Evolutionary conservation across 176 grass and related monocot genomes (phyloP).

Genomic region (Chloris gayana): DNA sequence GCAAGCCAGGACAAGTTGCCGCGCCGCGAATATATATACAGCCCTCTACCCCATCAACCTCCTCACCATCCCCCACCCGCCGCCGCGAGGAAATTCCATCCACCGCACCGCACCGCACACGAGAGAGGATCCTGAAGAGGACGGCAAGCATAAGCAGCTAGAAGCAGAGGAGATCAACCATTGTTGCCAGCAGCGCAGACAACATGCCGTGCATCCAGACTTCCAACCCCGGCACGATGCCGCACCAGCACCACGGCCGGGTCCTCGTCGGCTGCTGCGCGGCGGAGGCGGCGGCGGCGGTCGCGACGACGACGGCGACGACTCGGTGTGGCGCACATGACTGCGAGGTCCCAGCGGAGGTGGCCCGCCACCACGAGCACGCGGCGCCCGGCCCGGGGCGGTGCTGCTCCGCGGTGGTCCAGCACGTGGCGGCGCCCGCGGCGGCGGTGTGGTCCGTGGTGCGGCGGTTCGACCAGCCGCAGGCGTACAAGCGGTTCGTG

Average conservation of each 20-base stretch:
- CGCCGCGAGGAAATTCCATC: constrained; percentile 38
- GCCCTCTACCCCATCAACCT: constrained; percentile 28
- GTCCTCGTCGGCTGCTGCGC: constrained; percentile 45
- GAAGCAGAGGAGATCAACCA: background rate
- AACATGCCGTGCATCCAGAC: constrained; percentile 70
- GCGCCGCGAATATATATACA: constrained; percentile 43
- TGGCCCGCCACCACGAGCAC: constrained; percentile 82
- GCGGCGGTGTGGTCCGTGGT: constrained; percentile 85
- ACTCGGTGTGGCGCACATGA: constrained; percentile 48
- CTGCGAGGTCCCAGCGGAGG: constrained; percentile 64
- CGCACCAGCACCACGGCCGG: constrained; percentile 51
- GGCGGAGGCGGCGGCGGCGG: constrained; percentile 2
- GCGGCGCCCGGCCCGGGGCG: constrained; percentile 36
- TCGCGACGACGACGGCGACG: too few species aligned
- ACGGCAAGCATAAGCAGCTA: background rate
- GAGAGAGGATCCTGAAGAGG: background rate
- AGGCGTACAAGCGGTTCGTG: constrained; percentile 91
- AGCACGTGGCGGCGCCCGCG: constrained; percentile 77
- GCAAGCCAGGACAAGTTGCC: constrained; percentile 41
- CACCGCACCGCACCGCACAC: background rate
- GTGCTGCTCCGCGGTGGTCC: constrained; percentile 92
- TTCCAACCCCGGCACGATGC: constrained; percentile 57
- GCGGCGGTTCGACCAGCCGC: constrained; percentile 90
- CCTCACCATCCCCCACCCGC: constrained; percentile 25
- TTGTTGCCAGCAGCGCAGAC: background rate